Base-by-base conservation (phyloP, 179 eudicot species). In the Camellia oleifera region DNA sequence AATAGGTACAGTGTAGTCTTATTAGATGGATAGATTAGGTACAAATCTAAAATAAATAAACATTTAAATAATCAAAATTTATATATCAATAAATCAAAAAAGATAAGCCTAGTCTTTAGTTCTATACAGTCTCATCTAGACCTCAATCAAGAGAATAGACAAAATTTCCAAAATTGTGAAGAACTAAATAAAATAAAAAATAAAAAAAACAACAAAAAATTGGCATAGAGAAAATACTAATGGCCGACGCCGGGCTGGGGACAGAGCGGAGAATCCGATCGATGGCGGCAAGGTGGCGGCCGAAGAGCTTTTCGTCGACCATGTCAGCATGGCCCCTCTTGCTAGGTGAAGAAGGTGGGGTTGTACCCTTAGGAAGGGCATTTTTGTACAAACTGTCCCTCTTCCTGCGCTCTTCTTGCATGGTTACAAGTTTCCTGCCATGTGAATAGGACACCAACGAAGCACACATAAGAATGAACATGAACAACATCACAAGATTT, bases 191-290 rank as follows among this genome's bases (percentile, higher is more conserved):
- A 48, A 74, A 0, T 23, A 23, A 62, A 2, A 15, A 48, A 64
- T 46, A 63, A 61, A 80, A 17, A 17, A 61, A 17, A 2, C 6
- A 17, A 61, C 15, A 56, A 14, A 61, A 61, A 61, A 61, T 61
- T 61, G 63, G 61, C 17, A 14, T 0, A 13, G 26, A 65, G 64
- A 54, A 42, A 18, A 2, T 20, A 77, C 69, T 85, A 88, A 62
- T 88, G 86, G 71, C 91, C 91, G 26, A 82, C 73, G 10, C 87
- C 54, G 89, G 91, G 78, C 91, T 88, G 4, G 88, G 91, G 6
- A 84, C 87, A 3, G 91, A 88, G 42, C 87, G 81, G 70, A 88
- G 84, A 60, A 83, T 80, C 78, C 89, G 81, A 42, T 83, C 84
- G 46, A 84, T 8, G 66, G 80, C 84, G 11, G 88, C 75, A 15